Evolutionary conservation across 176 grass and related monocot species (phyloP).

Genomic region (Pharus latifolius): DNA sequence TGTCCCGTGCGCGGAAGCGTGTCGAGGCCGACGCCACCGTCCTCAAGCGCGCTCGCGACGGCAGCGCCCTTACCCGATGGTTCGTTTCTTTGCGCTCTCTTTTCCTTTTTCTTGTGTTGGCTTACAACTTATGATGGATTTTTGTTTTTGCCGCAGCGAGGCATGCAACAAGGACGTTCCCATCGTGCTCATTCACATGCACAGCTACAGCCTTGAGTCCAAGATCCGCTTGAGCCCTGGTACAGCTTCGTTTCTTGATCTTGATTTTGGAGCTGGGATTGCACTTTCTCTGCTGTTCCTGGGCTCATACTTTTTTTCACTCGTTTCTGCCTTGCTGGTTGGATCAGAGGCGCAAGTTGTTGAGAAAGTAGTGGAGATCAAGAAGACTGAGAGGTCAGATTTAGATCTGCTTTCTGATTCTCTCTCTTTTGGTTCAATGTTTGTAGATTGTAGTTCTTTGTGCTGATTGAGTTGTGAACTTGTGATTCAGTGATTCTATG

Average conservation of each 20-base stretch:
- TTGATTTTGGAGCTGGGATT: constrained; percentile 5
- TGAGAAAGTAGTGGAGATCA: constrained; percentile 5
- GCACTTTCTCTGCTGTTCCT: too few species aligned
- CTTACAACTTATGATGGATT: not conserved
- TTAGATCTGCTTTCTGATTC: too few species aligned
- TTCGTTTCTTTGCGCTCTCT: too few species aligned
- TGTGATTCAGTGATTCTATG: too few species aligned
- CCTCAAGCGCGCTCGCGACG: constrained; percentile 39
- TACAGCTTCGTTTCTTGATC: not conserved
- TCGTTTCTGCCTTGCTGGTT: too few species aligned
- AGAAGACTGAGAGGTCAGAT: constrained; percentile 41
- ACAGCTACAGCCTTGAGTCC: constrained; percentile 42
- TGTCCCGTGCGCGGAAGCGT: constrained; percentile 23
- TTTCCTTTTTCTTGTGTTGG: not conserved
- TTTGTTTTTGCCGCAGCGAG: constrained; percentile 31
- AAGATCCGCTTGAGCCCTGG: constrained; percentile 42
- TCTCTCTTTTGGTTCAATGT: too few species aligned
- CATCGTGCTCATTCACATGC: constrained; percentile 46
- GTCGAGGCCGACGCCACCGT: constrained; percentile 31
- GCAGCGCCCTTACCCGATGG: constrained; percentile 44
- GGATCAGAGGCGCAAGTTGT: too few species aligned
- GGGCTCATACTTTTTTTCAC: too few species aligned
- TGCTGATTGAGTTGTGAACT: too few species aligned
- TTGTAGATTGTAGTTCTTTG: too few species aligned
- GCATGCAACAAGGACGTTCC: constrained; percentile 45